Evolutionary conservation across 2,329 filamentous ascomycete genomes (phyloP).

Genomic region (Whalleya microplaca): DNA sequence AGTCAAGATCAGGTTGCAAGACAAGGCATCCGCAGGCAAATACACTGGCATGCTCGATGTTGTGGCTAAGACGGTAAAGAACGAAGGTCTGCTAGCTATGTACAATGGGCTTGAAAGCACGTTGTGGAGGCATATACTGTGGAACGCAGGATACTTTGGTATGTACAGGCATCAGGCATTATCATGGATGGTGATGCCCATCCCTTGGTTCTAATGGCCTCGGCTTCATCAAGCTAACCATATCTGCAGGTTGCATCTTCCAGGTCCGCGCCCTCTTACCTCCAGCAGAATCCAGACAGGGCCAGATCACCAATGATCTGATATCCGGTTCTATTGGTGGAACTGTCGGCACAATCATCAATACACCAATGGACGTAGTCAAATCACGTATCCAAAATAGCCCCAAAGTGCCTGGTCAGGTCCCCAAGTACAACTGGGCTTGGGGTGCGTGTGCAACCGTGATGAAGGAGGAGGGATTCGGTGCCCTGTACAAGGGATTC

Average conservation of each 20-base stretch:
- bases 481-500: constrained; percentile 96
- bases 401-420: constrained; percentile 75
- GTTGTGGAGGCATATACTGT: constrained; percentile 87
- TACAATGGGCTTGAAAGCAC: constrained; percentile 98
- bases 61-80: constrained; percentile 77
- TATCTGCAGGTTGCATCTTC: constrained; percentile 75
- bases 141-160: constrained; percentile 63
- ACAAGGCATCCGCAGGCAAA: constrained; percentile 88
- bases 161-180: neutral
- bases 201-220: neutral
- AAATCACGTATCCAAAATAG: constrained; percentile 98
- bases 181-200: neutral
- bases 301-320: constrained; percentile 85
- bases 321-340: constrained; percentile 86
- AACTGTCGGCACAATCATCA: constrained; percentile 84
- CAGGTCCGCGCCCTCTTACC: constrained; percentile 88
- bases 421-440: constrained; percentile 99
- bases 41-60: constrained; percentile 84
- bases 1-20: constrained; percentile 97
- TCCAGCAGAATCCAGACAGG: constrained; percentile 75
- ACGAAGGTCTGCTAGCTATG: constrained; percentile 83
- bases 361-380: constrained; percentile 69
- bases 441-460: constrained; percentile 86
- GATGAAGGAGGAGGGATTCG: constrained; percentile 89
- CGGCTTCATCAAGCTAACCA: neutral